phyloP scores from a whole-genome alignment of 106 monocot genomes.

The Triglochin maritima region DNA sequence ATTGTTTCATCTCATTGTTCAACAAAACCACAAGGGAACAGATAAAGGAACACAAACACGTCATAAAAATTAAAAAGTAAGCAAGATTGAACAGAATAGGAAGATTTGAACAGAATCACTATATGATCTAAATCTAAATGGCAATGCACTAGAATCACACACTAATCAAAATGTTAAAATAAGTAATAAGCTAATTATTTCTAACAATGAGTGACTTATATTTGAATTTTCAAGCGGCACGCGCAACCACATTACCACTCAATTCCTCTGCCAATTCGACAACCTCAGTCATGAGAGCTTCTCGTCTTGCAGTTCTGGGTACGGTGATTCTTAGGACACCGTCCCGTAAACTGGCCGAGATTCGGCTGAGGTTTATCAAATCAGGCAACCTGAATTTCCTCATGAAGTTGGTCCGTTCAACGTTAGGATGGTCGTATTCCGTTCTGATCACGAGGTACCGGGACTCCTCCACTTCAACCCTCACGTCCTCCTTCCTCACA shows the following conservation, averaged over 20 bases:
- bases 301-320: constrained; percentile 24
- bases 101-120: no score
- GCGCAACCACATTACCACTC: background rate
- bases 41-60: no score
- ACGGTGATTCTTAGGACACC: constrained; percentile 45
- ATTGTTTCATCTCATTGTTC: no score
- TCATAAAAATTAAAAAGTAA: no score
- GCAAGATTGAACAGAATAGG: no score
- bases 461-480: constrained; percentile 68
- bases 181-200: no score
- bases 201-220: no score
- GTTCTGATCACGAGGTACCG: constrained; percentile 51
- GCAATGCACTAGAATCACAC: no score
- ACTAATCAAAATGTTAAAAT: no score
- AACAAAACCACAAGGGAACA: no score
- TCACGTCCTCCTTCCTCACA: constrained; percentile 55
- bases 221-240: background rate
- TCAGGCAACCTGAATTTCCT: constrained; percentile 70
- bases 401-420: constrained; percentile 21
- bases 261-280: background rate
- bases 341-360: constrained; percentile 42
- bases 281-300: constrained; percentile 2
- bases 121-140: no score
- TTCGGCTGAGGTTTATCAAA: constrained; percentile 37
- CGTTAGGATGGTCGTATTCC: constrained; percentile 12